Conservation (phyloP, 352 stramenopile species). For the Phytophthora hybrid region DNA sequence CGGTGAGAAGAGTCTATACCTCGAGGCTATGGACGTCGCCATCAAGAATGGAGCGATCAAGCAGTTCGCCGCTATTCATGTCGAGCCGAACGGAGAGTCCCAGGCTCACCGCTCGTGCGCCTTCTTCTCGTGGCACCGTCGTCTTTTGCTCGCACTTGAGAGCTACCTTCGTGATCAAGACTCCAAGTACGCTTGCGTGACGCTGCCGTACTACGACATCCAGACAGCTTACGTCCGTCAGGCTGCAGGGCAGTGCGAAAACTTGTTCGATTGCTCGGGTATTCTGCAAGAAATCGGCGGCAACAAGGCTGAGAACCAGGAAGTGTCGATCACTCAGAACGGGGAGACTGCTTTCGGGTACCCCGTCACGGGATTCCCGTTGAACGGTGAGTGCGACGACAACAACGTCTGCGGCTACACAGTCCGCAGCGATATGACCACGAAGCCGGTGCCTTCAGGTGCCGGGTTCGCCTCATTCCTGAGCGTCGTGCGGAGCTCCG, state of each 20-base stretch:
- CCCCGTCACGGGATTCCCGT: constrained; percentile 37
- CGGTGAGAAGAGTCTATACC: constrained; percentile 54
- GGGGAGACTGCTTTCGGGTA: constrained; percentile 37
- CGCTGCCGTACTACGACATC: constrained; percentile 73
- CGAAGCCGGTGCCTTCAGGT: constrained; percentile 37
- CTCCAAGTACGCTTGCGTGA: constrained; percentile 60
- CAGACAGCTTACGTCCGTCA: constrained; percentile 59
- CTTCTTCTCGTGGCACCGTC: constrained; percentile 71
- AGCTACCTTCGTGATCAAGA: constrained; percentile 57
- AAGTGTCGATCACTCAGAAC: constrained; percentile 33
- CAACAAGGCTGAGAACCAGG: constrained; percentile 12
- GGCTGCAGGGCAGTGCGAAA: constrained; percentile 47
- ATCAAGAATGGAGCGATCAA: constrained; percentile 54
- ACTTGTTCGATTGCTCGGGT: constrained; percentile 59
- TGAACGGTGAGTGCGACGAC: constrained; percentile 44
- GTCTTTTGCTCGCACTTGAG: constrained; percentile 62
- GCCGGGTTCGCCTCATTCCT: constrained; percentile 54
- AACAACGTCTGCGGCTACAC: constrained; percentile 37
- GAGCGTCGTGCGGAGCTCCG: constrained; percentile 45
- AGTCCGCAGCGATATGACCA: constrained; percentile 46
- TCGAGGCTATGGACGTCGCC: constrained; percentile 48
- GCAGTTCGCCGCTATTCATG: constrained; percentile 53
- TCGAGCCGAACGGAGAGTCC: constrained; percentile 48
- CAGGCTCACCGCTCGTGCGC: constrained; percentile 59
- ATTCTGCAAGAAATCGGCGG: constrained; percentile 59